Evolutionary conservation across 2,329 filamentous ascomycete genomes (phyloP), one percentile per base, ranked within the genome.

Genomic region (Calonectria fujianensis): DNA sequence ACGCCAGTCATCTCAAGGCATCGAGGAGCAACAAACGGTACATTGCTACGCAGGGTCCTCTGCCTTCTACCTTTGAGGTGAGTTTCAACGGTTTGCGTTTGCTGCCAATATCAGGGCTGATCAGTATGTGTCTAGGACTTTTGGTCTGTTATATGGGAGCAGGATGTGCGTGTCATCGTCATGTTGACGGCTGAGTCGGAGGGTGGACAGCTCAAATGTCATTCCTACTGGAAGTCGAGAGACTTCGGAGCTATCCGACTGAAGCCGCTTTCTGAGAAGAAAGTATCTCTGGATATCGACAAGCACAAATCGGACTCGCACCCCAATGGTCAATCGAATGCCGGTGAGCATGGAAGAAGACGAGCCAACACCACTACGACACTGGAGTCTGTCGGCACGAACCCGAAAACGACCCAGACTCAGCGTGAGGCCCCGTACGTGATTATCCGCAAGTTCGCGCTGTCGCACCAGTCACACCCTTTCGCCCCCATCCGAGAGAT

Each of bases 131-230:
- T 48, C 4, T 78, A 97, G 95, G 97, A 99, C 84, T 99, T 99
- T 83, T 99, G 97, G 97, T 96, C 95, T 74, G 94, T 98, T 14
- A 90, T 98, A 37, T 99, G 97, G 97, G 96, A 98, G 83, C 95
- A 98, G 84, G 96, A 98, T 82, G 93, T 98, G 4, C 94, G 96
- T 67, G 95, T 98, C 32, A 94, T 99, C 75, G 96, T 98, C 77
- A 98, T 98, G 94, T 90, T 99, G 78, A 99, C 97, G 8, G 96
- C 97, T 2, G 96, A 98, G 84, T 91, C 94, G 32, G 97, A 99
- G 86, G 95, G 96, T 31, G 96, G 96, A 0, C 96, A 98, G 82
- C 89, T 98, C 57, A 99, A 98, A 84, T 98, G 96, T 76, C 96
- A 99, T 84, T 92, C 95, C 11, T 99, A 98, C 85, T 99, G 97